Conservation (phyloP, 768 basidiomycete genomes). For the Auriscalpium vulgare region DNA sequence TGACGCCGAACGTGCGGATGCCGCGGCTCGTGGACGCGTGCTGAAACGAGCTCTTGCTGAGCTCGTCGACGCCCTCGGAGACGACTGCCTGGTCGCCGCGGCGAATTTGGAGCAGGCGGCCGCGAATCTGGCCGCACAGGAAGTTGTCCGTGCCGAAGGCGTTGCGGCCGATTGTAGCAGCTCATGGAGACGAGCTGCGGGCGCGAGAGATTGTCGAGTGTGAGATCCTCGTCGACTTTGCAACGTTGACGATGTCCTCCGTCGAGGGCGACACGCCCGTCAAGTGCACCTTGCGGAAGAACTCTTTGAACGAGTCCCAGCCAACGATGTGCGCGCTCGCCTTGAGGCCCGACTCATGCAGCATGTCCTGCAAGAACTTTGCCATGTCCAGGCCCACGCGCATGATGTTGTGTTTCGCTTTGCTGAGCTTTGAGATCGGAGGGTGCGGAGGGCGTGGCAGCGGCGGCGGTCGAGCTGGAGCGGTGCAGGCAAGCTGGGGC, state of each 20-base stretch:
- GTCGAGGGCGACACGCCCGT: constrained; percentile 92
- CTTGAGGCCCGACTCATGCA: constrained; percentile 88
- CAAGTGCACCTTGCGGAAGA: constrained; percentile 95
- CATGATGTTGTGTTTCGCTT: too few relatives aligned
- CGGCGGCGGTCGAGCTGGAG: too few relatives aligned
- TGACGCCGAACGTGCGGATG: constrained; percentile 81
- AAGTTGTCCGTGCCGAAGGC: too few relatives aligned
- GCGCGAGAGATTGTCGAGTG: constrained; percentile 94
- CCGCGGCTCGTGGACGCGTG: constrained; percentile 91
- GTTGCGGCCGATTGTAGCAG: too few relatives aligned
- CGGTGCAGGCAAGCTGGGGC: too few relatives aligned
- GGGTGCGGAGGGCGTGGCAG: too few relatives aligned
- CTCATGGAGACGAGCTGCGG: too few relatives aligned
- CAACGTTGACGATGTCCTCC: constrained; percentile 86
- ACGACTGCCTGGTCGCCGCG: too few relatives aligned
- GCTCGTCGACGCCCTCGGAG: constrained; percentile 87
- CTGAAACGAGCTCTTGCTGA: constrained; percentile 88
- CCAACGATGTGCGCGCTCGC: constrained; percentile 91
- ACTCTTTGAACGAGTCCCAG: constrained; percentile 95
- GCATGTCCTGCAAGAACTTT: too few relatives aligned
- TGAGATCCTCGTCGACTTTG: constrained; percentile 96
- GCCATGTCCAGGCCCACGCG: constrained; percentile 97
- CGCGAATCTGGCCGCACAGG: too few relatives aligned
- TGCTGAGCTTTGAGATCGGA: too few relatives aligned
- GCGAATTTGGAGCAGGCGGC: too few relatives aligned